Conservation (phyloP, 495 filamentous ascomycete genomes). For the Aspergillus diversus region DNA sequence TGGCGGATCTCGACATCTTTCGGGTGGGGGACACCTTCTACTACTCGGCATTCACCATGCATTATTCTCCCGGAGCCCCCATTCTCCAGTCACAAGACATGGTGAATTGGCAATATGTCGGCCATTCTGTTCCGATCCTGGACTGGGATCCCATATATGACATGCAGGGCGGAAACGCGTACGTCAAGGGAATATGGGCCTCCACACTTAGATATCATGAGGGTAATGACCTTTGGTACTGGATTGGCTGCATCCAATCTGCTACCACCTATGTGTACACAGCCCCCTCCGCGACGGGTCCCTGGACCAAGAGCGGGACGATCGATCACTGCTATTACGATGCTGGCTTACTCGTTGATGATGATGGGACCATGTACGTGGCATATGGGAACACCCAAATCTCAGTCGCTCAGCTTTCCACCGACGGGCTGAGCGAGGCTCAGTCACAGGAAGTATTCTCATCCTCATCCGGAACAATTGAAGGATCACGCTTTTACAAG, state of each 20-base stretch:
- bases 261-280: constrained; percentile 57
- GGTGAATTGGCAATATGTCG: constrained; percentile 58
- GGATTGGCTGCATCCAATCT: constrained; percentile 55
- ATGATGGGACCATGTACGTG: constrained; percentile 60
- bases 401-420: constrained; percentile 33
- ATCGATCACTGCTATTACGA: constrained; percentile 61
- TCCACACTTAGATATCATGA: constrained; percentile 53
- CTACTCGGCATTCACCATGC: constrained; percentile 61
- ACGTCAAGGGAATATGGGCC: constrained; percentile 60
- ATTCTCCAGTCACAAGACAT: constrained; percentile 60
- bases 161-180: constrained; percentile 47
- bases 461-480: constrained; percentile 42
- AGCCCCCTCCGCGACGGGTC: constrained; percentile 36
- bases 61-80: constrained; percentile 63
- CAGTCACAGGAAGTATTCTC: constrained; percentile 45
- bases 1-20: constrained; percentile 50
- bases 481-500: constrained; percentile 62
- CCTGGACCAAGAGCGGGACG: constrained; percentile 39
- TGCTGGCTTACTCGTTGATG: constrained; percentile 57
- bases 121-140: constrained; percentile 57
- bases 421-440: constrained; percentile 48
- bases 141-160: constrained; percentile 52
- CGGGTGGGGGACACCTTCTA: constrained; percentile 52
- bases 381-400: constrained; percentile 45
- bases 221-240: constrained; percentile 54